Base-by-base conservation (phyloP, 2,329 filamentous ascomycete species). In the Gaeumannomyces sp. region DNA sequence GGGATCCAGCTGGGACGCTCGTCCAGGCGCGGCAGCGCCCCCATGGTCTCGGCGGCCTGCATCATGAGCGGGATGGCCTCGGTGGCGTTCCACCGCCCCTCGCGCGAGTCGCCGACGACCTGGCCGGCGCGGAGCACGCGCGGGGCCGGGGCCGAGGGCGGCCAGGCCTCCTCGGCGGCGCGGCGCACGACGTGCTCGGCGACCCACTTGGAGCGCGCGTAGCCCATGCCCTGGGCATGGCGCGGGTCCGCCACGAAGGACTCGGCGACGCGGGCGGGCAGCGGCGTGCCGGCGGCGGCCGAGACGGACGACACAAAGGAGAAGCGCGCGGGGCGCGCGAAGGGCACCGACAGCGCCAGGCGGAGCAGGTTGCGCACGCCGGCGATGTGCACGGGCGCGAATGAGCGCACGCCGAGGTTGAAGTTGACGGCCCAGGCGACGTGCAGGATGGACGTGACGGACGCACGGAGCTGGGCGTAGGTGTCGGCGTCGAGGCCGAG, bases 371-470 rank as follows among this genome's bases (percentile, higher is more conserved):
- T 77, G n/a, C 75, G 74, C 2, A 80, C 73, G 6, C 79, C 81
- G 28, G 71, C 73, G 63, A 83, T 79, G 68, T 81, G 76, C 22
- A 77, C 72, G 1, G 70, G 63, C 65, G 83, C 82, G 68, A 85
- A 84, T 65, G 76, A 80, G 19, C 72, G 71, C 13, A 84, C 76
- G 5, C 73, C 73, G 61, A 83, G 73, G 67, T 81, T 84, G 73
- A 85, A 85, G 71, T 85, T 85, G 56, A 85, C 83, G 6, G 80
- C 75, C 83, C 83, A 84, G 6, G 82, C 81, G 53, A 76, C 76
- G 72, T 85, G 81, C 29, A 84, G 78, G 56, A 82, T 76, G 0
- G 73, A 70, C 0, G 79, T 81, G n/a, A 69, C 57, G 19, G 22
- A 27, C 19, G 11, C 28, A 4, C 28, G 59, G 10, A 60, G 38